Evolutionary conservation across 345 rosid genomes (phyloP).

Genomic region (Arabis alpina): DNA sequence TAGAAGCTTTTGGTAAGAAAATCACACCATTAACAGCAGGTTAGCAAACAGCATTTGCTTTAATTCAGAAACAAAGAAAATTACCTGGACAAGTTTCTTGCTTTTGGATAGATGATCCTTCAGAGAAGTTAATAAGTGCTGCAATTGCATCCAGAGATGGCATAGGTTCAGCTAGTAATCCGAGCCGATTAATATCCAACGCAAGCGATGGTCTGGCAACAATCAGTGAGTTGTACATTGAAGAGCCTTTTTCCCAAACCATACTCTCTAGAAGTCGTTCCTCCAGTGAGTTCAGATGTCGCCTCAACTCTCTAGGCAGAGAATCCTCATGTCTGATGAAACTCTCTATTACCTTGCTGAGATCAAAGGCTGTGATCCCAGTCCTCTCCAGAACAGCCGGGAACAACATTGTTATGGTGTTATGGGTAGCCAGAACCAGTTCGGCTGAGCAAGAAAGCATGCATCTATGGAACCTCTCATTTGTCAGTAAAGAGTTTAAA

Average conservation of each 20-base stretch:
- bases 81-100: conserved; percentile 63
- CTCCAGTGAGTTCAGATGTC: conserved; percentile 95
- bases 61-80: background rate
- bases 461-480: conserved; percentile 96
- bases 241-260: conserved; percentile 99
- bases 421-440: conserved; percentile 92
- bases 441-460: conserved; percentile 99
- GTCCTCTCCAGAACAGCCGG: conserved; percentile 97
- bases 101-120: conserved; percentile 58
- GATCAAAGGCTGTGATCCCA: conserved; percentile 98
- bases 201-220: conserved; percentile 80
- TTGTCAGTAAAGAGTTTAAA: conserved; percentile 86
- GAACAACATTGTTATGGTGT: conserved; percentile 89
- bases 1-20: conserved; percentile 17
- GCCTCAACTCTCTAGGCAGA: conserved; percentile 93
- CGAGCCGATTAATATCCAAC: conserved; percentile 66
- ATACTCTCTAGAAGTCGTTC: conserved; percentile 95
- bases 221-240: conserved; percentile 91
- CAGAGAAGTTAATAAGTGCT: conserved; percentile 59
- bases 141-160: conserved; percentile 90
- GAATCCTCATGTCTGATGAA: conserved; percentile 96
- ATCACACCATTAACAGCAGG: conserved; percentile 20
- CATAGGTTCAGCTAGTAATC: conserved; percentile 83
- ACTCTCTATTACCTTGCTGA: conserved; percentile 98
- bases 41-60: background rate